phyloP scores from a whole-genome alignment of 371 early-diverging fungal genomes.

The Mucor plumbeus region DNA sequence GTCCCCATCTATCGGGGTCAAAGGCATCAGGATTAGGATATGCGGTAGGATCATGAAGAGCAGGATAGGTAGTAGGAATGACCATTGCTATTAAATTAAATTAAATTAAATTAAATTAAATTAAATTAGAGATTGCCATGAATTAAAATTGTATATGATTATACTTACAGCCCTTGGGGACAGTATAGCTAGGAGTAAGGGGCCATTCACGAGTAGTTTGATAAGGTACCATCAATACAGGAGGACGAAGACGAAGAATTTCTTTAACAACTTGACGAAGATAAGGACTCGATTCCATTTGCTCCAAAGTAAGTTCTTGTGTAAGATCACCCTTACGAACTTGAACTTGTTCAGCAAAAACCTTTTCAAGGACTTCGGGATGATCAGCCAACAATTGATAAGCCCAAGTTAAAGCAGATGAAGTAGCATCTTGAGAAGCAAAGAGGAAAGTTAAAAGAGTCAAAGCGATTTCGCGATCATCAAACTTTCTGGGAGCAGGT shows the following conservation, averaged over 20 bases:
- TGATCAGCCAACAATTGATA: conserved; percentile 58
- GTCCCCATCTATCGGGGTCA: conserved; percentile 48
- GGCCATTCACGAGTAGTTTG: conserved; percentile 54
- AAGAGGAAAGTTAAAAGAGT: conserved; percentile 57
- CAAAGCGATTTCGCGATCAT: conserved; percentile 54
- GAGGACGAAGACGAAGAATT: conserved; percentile 54
- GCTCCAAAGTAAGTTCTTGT: conserved; percentile 40
- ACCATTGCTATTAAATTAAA: conserved; percentile 38
- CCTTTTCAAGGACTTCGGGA: conserved; percentile 50
- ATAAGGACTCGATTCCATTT: conserved; percentile 50
- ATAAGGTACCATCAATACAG: conserved; percentile 61
- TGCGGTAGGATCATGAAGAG: conserved; percentile 42
- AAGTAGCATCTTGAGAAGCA: conserved; percentile 60
- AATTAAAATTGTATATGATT: background rate
- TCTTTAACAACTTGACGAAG: conserved; percentile 58
- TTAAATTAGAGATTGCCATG: background rate
- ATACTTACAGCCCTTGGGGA: conserved; percentile 49
- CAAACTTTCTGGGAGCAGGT: conserved; percentile 51
- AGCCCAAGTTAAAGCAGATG: conserved; percentile 59
- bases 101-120: background rate
- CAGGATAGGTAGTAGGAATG: conserved; percentile 48
- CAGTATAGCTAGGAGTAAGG: conserved; percentile 47
- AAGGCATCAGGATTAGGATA: conserved; percentile 47
- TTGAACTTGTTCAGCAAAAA: conserved; percentile 47
- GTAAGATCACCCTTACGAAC: conserved; percentile 40